Percentiles rank a stretch among this genome's conserved stretches.
phyloP scores from a whole-genome alignment of 2,329 filamentous ascomycete genomes.

The Apiospora koreana region DNA sequence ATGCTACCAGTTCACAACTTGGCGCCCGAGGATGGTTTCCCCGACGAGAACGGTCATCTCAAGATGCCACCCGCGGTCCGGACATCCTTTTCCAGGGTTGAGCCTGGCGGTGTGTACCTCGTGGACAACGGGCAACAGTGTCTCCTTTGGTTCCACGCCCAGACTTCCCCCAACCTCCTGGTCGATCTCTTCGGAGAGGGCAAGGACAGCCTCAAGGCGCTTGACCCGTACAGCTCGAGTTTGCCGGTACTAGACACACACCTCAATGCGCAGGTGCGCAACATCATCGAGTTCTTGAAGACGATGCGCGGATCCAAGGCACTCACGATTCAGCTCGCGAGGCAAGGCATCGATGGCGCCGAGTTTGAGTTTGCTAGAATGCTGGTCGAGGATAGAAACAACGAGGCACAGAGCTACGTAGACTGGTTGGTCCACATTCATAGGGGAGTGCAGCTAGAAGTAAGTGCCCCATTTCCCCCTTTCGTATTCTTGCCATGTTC shows the following conservation, averaged over 20 bases:
- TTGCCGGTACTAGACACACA: slow-evolving; percentile 88
- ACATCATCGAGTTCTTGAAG: slow-evolving; percentile 85
- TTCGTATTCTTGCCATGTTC: slow-evolving; percentile 2
- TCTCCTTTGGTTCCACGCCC: slow-evolving; percentile 87
- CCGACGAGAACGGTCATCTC: slow-evolving; percentile 83
- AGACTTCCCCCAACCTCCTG: slow-evolving; percentile 89
- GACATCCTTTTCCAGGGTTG: slow-evolving; percentile 82
- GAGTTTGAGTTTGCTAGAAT: slow-evolving; percentile 95
- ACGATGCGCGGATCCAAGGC: slow-evolving; percentile 83
- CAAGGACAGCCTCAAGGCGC: slow-evolving; percentile 66
- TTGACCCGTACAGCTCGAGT: slow-evolving; percentile 80
- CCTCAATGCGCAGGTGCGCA: slow-evolving; percentile 91
- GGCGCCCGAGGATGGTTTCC: slow-evolving; percentile 83
- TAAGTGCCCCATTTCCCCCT: slow-evolving; percentile 38
- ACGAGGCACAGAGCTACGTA: slow-evolving; percentile 96
- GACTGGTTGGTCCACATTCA: slow-evolving; percentile 98
- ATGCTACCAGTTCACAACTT: slow-evolving; percentile 93
- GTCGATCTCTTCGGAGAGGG: slow-evolving; percentile 86
- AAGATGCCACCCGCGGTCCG: slow-evolving; percentile 79
- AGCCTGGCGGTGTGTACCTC: slow-evolving; percentile 91
- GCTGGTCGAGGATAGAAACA: slow-evolving; percentile 92
- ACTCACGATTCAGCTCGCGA: slow-evolving; percentile 83
- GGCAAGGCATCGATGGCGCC: slow-evolving; percentile 90
- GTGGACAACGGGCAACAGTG: slow-evolving; percentile 94
- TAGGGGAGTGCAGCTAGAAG: slow-evolving; percentile 88